phyloP scores from a whole-genome alignment of 352 stramenopile species.

The Stramenopiles sp. region DNA sequence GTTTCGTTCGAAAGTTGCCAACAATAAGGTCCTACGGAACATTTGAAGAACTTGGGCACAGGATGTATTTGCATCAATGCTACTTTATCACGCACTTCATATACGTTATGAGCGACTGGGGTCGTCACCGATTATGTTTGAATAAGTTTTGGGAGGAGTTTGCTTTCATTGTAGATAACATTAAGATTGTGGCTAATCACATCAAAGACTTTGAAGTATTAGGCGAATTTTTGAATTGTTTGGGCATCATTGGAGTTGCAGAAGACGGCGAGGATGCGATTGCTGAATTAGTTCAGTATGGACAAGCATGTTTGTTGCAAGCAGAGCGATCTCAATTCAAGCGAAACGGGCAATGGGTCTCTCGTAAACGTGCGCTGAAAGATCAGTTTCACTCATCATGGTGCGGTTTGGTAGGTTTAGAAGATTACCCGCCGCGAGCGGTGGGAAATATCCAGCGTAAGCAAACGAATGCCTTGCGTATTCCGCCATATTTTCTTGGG shows the following conservation, averaged over 20 bases:
- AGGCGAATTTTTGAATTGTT: neutral
- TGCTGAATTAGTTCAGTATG: neutral
- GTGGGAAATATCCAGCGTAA: too few species aligned
- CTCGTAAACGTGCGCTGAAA: neutral
- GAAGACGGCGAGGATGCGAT: neutral
- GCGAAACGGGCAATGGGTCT: neutral
- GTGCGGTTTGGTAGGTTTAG: neutral
- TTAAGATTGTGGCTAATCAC: neutral
- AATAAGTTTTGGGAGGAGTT: constrained; percentile 5
- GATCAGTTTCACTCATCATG: neutral
- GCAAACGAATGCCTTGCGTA: neutral
- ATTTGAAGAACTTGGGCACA: neutral
- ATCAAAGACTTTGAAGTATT: neutral
- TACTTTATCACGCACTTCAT: constrained; percentile 8
- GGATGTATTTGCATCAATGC: neutral
- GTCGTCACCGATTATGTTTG: neutral
- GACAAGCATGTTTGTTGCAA: neutral
- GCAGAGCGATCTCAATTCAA: neutral
- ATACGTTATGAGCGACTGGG: neutral
- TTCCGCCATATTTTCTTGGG: neutral
- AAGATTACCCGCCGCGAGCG: neutral
- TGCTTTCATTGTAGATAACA: constrained; percentile 2
- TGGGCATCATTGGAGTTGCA: neutral
- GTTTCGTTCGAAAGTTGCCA: neutral
- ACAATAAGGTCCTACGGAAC: neutral